Conservation (phyloP, 495 filamentous ascomycete species). For the Neurospora terricola region DNA sequence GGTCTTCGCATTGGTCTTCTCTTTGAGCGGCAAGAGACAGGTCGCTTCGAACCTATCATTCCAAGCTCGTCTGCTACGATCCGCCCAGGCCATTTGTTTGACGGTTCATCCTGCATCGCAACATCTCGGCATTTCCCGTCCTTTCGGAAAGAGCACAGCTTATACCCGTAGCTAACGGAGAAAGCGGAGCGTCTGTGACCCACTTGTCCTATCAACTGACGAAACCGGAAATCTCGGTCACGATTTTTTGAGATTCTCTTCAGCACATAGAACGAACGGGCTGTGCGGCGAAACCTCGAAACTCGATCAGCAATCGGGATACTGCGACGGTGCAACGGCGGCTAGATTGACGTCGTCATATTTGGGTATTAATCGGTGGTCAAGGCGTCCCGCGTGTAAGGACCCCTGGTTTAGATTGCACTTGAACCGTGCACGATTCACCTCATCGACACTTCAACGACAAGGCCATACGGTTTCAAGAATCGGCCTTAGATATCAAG, state of each 20-base stretch:
- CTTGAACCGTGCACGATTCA: conserved; percentile 19
- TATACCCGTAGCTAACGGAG: neutral
- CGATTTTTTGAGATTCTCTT: neutral
- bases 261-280: neutral
- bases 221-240: neutral
- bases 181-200: neutral
- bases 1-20: neutral
- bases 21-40: neutral
- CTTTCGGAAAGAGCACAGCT: neutral
- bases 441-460: conserved; percentile 3
- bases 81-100: neutral
- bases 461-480: neutral
- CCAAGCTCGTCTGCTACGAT: neutral
- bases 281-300: neutral
- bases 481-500: neutral
- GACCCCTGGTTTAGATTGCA: neutral
- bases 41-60: neutral
- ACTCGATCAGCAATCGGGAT: neutral
- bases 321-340: neutral
- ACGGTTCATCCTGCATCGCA: neutral
- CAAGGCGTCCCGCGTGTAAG: conserved; percentile 11
- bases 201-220: neutral
- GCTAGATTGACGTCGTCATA: conserved; percentile 13
- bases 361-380: conserved; percentile 14
- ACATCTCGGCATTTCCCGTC: neutral